phyloP scores from a whole-genome alignment of 768 basidiomycete genomes.

The Fomitopsis serialis region DNA sequence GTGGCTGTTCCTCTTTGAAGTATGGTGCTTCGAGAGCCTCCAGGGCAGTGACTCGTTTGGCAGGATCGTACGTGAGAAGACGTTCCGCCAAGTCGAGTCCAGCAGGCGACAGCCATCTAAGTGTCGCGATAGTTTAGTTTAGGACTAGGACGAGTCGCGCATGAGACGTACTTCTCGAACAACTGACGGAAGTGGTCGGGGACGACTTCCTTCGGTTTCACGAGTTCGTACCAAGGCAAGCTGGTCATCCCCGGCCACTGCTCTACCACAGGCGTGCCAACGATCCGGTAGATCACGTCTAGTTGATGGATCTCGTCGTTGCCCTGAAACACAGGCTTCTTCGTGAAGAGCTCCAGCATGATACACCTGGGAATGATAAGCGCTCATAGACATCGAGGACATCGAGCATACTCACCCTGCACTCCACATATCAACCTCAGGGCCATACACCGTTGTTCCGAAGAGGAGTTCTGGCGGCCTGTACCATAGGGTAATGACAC shows the following conservation, averaged over 20 bases:
- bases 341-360: conserved; percentile 95
- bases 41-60: conserved; percentile 64
- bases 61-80: conserved; percentile 78
- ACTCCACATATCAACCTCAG: conserved; percentile 99
- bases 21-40: conserved; percentile 82
- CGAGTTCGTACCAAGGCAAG: conserved; percentile 98
- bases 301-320: conserved; percentile 97
- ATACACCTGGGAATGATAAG: conserved; percentile 67
- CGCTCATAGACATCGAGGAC: conserved; percentile 2
- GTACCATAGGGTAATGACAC: conserved; percentile 99
- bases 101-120: conserved; percentile 81
- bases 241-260: conserved; percentile 80
- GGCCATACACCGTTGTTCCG: conserved; percentile 93
- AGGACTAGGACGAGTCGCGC: background rate
- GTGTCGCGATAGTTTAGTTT: background rate
- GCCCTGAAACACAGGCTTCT: conserved; percentile 96
- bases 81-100: conserved; percentile 84
- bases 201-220: conserved; percentile 77
- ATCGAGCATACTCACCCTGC: conserved; percentile 65
- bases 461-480: conserved; percentile 92
- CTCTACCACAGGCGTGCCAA: conserved; percentile 82
- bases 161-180: conserved; percentile 70
- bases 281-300: conserved; percentile 84
- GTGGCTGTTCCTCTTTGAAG: conserved; percentile 77
- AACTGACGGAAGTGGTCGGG: conserved; percentile 75